These are phyloP conservation scores for Lyophyllum decastes DNA, from an alignment of 768 basidiomycete genomes.

Conservation along the genomic window DNA sequence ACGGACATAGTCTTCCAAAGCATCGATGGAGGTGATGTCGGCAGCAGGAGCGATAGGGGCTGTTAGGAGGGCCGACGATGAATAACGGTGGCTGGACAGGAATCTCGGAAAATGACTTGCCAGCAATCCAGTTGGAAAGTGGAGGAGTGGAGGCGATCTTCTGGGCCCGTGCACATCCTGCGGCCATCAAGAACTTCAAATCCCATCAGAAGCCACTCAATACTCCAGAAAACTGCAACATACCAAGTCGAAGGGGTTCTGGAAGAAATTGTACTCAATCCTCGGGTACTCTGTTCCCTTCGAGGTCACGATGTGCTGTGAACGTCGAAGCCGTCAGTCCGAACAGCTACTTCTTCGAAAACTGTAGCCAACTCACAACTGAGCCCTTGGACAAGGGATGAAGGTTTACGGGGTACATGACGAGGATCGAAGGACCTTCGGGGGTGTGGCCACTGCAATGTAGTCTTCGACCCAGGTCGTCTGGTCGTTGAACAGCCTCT, in stretches of 20 bases:
- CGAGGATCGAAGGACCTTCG: background rate
- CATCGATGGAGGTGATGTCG: background rate
- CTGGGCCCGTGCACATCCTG: background rate
- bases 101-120: background rate
- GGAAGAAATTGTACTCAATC: background rate
- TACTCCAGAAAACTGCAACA: background rate
- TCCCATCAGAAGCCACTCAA: background rate
- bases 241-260: background rate
- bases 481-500: background rate
- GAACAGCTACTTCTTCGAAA: background rate
- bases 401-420: background rate
- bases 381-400: background rate
- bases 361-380: background rate
- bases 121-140: background rate
- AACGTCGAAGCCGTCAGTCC: background rate
- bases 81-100: background rate
- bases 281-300: background rate
- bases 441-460: background rate
- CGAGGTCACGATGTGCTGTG: background rate
- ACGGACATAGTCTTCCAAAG: background rate
- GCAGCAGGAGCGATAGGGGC: background rate
- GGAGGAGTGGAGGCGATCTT: background rate
- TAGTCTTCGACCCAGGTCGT: slow-evolving; percentile 1
- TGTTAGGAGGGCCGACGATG: background rate
- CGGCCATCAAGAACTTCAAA: background rate